Base-by-base conservation (phyloP, 2,329 filamentous ascomycete species). In the Fusarium sp. region DNA sequence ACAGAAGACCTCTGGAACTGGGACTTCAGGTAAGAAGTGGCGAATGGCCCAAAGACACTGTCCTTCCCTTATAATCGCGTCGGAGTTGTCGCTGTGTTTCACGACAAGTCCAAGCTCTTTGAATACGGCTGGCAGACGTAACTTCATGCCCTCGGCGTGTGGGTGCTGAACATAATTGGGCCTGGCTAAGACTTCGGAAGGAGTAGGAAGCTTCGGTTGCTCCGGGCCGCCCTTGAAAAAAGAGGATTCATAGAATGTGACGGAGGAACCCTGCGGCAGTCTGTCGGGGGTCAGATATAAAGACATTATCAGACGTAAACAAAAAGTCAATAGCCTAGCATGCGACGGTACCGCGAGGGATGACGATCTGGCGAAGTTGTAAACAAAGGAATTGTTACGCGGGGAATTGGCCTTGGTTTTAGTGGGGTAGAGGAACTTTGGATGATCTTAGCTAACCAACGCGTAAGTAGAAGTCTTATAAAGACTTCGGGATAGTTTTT, bases 1-100 rank as follows among this genome's bases (percentile, higher is more conserved):
- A 5, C 69, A 54, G n/a, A 72, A 74, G n/a, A 74, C 62, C 38
- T 74, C 66, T 24, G 66, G 72, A n/a, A 68, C 63, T 13, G 69
- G 72, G 6, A 73, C 60, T 26, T 57, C 55, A 15, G 63, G 59
- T 12, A 70, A n/a, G 20, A 57, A 54, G 7, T 41, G 44, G 22
- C 57, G 34, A 48, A 62, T 3, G 9, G 50, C 50, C 50, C 50
- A 56, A 13, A 56, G 41, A 32, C 50, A 56, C 50, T 39, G 39
- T 6, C 34, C 41, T 32, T 62, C 41, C 15, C 15, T 7, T 12
- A 63, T 47, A 34, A 62, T 58, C 26, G 64, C 67, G 1, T 36
- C 6, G 1, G 50, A n/a, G 28, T 24, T 39, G 30, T 61, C 8
- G 24, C 58, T 65, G 13, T 62, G 62, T 30, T 73, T 73, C n/a